Evolutionary conservation across 108 stramenopile species (phyloP), one percentile per base, ranked within the genome.

Genomic region (Pinguiococcus pyrenoidosus): DNA sequence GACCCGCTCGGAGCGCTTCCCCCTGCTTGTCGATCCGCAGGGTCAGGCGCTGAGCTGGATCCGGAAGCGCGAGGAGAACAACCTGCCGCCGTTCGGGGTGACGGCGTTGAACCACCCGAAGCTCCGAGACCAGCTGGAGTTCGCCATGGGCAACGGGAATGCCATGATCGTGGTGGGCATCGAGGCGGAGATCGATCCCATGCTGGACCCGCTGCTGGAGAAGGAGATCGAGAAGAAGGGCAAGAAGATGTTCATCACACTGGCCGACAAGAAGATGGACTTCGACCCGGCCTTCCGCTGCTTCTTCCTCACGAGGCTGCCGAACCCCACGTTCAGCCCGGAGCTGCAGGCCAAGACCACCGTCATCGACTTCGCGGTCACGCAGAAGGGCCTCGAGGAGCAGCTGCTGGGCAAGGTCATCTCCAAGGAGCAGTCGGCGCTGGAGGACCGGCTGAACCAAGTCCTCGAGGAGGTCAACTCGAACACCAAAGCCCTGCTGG

Each of bases 281-380:
- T 84, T 64, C 51, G 75, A 85, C 69, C 78, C 80, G 8, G 74
- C 66, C 26, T 89, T 89, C 59, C 64, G 59, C 55, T 43, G 83
- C 54, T 89, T 77, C 59, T 89, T 89, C 66, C 83, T 89, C 29
- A 82, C 85, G 20, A 52, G 87, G 20, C 62, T 89, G 43, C 83
- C 87, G 42, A 89, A 89, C 68, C 87, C 87, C 24, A 80, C 50
- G 54, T 89, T 89, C 39, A 71, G 71, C 37, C 87, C 87, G 16
- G 87, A 89, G 68, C 66, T 87, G 25, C 87, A 89, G 66, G 85
- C 87, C 4, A 89, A 89, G 74, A 85, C 85, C 14, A 89, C 84
- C 2, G 58, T 89, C 44, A 83, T 89, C 18, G 85, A 89, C 72
- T 89, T 89, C 47, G 87, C 87, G 24, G 71, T 89, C 5, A 89